Evolutionary conservation across 2,329 filamentous ascomycete species (phyloP).

Genomic region (Scytalidium lignicola): DNA sequence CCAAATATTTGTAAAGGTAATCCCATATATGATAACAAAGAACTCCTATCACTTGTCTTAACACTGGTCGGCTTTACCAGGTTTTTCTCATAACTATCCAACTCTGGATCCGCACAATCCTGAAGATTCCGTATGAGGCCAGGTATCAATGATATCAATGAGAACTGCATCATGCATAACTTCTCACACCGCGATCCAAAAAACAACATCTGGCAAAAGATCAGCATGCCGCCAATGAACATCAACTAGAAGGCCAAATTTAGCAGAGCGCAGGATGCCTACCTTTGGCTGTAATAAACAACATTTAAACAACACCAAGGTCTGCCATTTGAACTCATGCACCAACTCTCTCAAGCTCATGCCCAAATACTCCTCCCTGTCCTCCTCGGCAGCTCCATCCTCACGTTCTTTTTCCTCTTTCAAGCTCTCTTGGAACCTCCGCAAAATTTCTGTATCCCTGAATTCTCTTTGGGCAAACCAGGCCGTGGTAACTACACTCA

Average conservation of each 20-base stretch:
- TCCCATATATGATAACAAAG: constrained; percentile 89
- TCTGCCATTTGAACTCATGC: constrained; percentile 92
- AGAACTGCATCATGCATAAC: constrained; percentile 98
- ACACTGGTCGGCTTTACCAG: constrained; percentile 76
- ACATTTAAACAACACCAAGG: constrained; percentile 88
- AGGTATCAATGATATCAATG: constrained; percentile 89
- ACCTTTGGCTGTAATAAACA: constrained; percentile 93
- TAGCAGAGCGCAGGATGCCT: constrained; percentile 6
- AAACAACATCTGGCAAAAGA: constrained; percentile 75
- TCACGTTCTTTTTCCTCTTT: constrained; percentile 62
- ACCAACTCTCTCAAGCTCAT: constrained; percentile 85
- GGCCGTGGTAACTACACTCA: constrained; percentile 85
- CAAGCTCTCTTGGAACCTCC: constrained; percentile 86
- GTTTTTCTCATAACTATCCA: constrained; percentile 75
- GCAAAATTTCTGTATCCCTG: constrained; percentile 81
- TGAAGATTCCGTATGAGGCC: constrained; percentile 86
- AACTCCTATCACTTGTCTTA: constrained; percentile 85
- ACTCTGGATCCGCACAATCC: constrained; percentile 90
- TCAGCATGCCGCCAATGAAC: no score
- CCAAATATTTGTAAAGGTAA: constrained; percentile 92
- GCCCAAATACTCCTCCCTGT: constrained; percentile 83
- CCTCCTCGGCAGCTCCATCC: constrained; percentile 56
- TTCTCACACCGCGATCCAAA: constrained; percentile 95
- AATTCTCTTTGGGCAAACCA: constrained; percentile 98
- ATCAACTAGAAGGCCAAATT: no score